Evolutionary conservation across 352 stramenopile species (phyloP).

Genomic region (Phytopythium chamaehyphon): DNA sequence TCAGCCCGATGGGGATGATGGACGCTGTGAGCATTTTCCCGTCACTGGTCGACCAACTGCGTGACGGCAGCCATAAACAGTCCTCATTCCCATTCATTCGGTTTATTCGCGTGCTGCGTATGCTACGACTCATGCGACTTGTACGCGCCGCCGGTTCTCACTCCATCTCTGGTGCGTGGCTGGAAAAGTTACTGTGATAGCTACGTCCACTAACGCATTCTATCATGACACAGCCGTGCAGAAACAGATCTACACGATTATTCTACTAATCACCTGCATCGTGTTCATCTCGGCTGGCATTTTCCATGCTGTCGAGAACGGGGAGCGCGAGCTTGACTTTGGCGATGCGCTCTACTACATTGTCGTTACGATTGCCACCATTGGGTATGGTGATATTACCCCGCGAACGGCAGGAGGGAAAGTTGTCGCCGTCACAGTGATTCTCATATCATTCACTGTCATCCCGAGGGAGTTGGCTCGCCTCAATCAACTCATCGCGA

Average conservation of each 20-base stretch:
- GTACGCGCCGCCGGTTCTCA: slow-evolving; percentile 37
- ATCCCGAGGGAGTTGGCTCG: slow-evolving; percentile 50
- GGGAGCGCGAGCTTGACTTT: slow-evolving; percentile 30
- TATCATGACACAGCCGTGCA: slow-evolving; percentile 59
- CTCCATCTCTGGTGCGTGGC: slow-evolving; percentile 33
- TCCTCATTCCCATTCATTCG: slow-evolving; percentile 51
- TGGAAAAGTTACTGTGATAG: no score
- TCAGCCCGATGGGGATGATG: slow-evolving; percentile 56
- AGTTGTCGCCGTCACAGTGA: slow-evolving; percentile 38
- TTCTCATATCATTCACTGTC: slow-evolving; percentile 54
- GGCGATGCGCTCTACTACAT: slow-evolving; percentile 69
- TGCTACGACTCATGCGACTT: slow-evolving; percentile 50
- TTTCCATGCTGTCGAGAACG: slow-evolving; percentile 53
- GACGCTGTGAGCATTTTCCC: slow-evolving; percentile 60
- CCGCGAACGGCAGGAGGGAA: slow-evolving; percentile 43
- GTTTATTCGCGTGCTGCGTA: slow-evolving; percentile 54
- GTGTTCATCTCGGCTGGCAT: slow-evolving; percentile 58
- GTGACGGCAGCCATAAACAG: slow-evolving; percentile 5
- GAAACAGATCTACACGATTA: slow-evolving; percentile 60
- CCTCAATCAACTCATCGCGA: slow-evolving; percentile 48
- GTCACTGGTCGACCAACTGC: slow-evolving; percentile 33
- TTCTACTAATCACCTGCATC: slow-evolving; percentile 60
- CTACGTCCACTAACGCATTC: no score
- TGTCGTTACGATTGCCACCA: slow-evolving; percentile 70
- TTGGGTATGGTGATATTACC: slow-evolving; percentile 76